Base-by-base conservation (phyloP, 306 rosid species). In the Quercus agrifolia region DNA sequence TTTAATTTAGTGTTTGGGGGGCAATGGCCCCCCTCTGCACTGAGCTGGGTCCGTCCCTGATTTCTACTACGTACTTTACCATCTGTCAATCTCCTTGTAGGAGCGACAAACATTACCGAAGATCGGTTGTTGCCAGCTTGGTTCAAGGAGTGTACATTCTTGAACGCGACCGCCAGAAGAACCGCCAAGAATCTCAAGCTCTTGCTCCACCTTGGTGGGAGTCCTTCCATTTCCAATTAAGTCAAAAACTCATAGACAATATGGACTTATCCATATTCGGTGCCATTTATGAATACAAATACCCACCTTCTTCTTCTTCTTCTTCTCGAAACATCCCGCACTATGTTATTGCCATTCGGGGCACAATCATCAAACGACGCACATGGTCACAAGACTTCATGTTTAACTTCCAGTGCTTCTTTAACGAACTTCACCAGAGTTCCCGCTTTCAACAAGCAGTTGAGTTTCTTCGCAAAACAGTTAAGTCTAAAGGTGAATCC, bases 311-410 rank as follows among this genome's bases (percentile, higher is more conserved):
- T 25, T 1, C 66, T 18, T 51, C 72, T 5, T 18, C 30, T 55
- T 55, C 51, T 25, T 0, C 30, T 18, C 14, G 5, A 20, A 56
- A 72, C 0, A 28, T 80, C 63, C 87, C 87, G 14, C 76, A 76
- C 25, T 84, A 71, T 33, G 73, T 79, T 56, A 55, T 84, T 18
- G 87, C 84, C 17, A 64, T 84, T 28, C 81, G 87, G 3, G 84
- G 87, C 17, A 72, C 78, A 13, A 28, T 72, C 4, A 2, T 3
- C 28, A 11, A 11, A 9, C 12, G 2, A 58, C 31, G 31, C 84
- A 23, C 44, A 19, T 41, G 12, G 15, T 6, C 10, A 1, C 30
- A 64, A 12, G 87, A 80, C 72, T 1, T 74, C 21, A 8, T 0
- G 46, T 75, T 61, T 0, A 62, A 62, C 25, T 3, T 77, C 49